Evolutionary conservation across 2,329 filamentous ascomycete species (phyloP), one percentile per base, ranked within the genome.

Genomic region (Aspergillus fumigatiaffinis): DNA sequence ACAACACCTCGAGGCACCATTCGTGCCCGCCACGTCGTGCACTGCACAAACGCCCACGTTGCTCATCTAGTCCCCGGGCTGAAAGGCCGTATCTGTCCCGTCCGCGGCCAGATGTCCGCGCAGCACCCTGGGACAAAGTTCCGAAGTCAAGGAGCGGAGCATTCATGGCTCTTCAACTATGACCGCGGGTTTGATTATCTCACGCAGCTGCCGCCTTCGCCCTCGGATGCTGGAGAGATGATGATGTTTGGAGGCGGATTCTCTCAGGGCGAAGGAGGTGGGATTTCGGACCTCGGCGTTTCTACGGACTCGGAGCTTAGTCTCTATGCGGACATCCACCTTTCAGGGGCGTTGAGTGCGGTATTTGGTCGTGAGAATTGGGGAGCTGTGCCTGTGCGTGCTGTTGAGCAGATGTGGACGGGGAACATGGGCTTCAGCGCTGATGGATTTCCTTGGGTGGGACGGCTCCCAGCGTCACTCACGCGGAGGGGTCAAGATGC

Each of bases 11-110:
- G 78, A 6, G 82, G 82, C 2, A 61, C 46, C 0, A 73, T 86
- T 32, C 67, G 64, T 3, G 74, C 82, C 6, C 71, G 73, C 0
- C 79, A 86, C 53, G 72, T 87, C 1, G 74, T 87, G 2, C 82
- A 87, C 60, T 81, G 82, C 7, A 87, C 83, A 1, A 86, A 87
- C 59, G 82, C 74, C 4, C 81, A 81, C 60, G 75, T 80, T 0
- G 68, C 77, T 0, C 77, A 83, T 52, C 76, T 86, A 1, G 64
- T 86, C 2, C 82, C 83, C 0, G 76, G 63, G 0, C 64, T 80
- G 3, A 64, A 69, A 4, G 76, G 76, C 9, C 65, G 65, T 8
- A 55, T 79, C 5, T 76, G 71, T 51, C 75, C 76, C 0, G 59
- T 74, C 0, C 70, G 75, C 3, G 76, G 76, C 0, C 71, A 73